A percentile compares a stretch with the other conserved stretches of the same genome.
Evolutionary conservation across 1,284 basidiomycete genomes (phyloP).

Genomic region (Pholiota adiposa): DNA sequence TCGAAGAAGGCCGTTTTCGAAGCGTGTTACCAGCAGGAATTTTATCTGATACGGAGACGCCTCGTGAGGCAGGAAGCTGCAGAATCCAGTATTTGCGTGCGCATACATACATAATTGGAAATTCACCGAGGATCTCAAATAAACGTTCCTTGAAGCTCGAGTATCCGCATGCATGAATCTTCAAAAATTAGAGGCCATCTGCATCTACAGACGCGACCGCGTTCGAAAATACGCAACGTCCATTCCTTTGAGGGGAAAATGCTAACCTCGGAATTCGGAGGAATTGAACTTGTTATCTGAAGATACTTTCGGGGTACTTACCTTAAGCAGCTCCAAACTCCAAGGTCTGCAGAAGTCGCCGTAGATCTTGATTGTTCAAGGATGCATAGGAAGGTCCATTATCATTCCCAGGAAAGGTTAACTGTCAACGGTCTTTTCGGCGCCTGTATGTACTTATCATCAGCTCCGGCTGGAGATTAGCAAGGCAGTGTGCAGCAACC

Average conservation of each 20-base stretch:
- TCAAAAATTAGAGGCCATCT: neutral
- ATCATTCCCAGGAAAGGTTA: neutral
- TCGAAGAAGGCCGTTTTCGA: neutral
- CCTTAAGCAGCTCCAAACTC: neutral
- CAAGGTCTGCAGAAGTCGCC: neutral
- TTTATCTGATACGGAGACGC: neutral
- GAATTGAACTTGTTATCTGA: neutral
- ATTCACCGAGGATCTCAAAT: neutral
- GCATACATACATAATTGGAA: neutral
- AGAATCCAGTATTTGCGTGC: neutral
- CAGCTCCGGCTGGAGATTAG: neutral
- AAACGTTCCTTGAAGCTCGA: neutral
- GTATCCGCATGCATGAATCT: neutral
- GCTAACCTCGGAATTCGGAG: conserved; percentile 7
- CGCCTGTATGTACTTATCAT: neutral
- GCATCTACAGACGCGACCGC: neutral
- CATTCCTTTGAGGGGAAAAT: neutral
- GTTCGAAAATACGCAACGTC: neutral
- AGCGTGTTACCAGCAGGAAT: neutral
- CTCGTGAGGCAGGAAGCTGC: neutral
- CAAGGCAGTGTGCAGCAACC: neutral
- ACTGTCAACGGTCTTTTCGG: neutral
- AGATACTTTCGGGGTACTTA: neutral
- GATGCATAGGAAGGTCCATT: neutral
- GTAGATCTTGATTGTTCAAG: neutral